Percentiles rank a stretch among this genome's conserved stretches.
Evolutionary conservation across 306 rosid genomes (phyloP).

Genomic region (Carpinus viminea): DNA sequence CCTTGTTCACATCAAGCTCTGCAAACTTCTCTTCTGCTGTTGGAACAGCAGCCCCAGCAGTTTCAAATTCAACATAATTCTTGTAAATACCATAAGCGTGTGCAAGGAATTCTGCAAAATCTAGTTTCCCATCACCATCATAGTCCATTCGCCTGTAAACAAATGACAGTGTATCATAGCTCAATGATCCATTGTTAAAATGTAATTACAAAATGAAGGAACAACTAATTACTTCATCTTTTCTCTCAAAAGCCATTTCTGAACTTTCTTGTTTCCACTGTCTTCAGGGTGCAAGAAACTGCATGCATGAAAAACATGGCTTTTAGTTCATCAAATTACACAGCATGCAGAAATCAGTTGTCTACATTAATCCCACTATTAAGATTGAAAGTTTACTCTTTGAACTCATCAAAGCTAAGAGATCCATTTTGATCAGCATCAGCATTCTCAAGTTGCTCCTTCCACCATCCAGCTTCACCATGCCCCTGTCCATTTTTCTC

Average conservation of each 20-base stretch:
- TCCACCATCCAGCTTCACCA: constrained; percentile 92
- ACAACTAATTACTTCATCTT: constrained; percentile 48
- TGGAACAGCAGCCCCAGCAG: constrained; percentile 33
- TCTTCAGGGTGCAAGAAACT: constrained; percentile 87
- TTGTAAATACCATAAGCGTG: constrained; percentile 43
- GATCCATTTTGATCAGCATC: constrained; percentile 55
- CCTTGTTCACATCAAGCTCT: constrained; percentile 66
- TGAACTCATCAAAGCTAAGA: constrained; percentile 63
- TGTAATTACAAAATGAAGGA: neutral
- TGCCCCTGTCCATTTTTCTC: constrained; percentile 51
- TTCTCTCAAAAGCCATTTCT: constrained; percentile 61
- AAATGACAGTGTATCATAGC: neutral
- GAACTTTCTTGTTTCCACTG: constrained; percentile 46
- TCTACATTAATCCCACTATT: neutral
- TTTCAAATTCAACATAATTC: constrained; percentile 57
- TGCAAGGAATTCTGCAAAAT: constrained; percentile 49
- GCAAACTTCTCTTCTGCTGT: constrained; percentile 43
- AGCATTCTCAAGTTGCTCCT: constrained; percentile 52
- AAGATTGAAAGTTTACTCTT: constrained; percentile 40
- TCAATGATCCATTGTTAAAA: neutral
- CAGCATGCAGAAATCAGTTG: neutral
- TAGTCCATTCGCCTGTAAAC: constrained; percentile 54
- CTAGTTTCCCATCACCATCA: constrained; percentile 60
- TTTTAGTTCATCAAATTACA: neutral
- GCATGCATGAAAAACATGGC: constrained; percentile 2